Conservation (phyloP, 1,139 yeast genomes). For the Pichia inconspicua region DNA sequence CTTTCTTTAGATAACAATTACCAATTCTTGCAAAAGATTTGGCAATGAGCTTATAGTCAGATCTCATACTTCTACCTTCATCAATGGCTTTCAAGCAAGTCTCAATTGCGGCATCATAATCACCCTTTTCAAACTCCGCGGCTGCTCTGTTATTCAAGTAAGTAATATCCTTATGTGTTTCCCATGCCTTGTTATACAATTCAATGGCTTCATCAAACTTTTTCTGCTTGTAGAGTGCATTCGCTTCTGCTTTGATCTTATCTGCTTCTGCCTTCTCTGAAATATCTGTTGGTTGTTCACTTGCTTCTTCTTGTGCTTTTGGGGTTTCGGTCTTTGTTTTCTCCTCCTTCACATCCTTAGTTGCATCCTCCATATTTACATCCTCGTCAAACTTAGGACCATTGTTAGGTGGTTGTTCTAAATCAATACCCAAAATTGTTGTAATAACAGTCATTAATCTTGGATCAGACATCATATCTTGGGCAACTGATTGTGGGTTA, state of each 20-base stretch:
- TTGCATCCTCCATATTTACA: slow-evolving; percentile 25
- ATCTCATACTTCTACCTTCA: slow-evolving; percentile 80
- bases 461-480: slow-evolving; percentile 66
- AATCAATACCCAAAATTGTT: slow-evolving; percentile 74
- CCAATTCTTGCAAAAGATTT: slow-evolving; percentile 93
- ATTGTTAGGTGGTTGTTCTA: slow-evolving; percentile 36
- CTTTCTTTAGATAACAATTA: slow-evolving; percentile 67
- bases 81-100: slow-evolving; percentile 82
- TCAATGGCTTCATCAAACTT: slow-evolving; percentile 91
- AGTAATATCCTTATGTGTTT: slow-evolving; percentile 73
- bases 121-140: slow-evolving; percentile 94
- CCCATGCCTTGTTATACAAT: slow-evolving; percentile 83
- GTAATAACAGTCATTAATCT: slow-evolving; percentile 87
- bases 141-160: slow-evolving; percentile 95
- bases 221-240: slow-evolving; percentile 74
- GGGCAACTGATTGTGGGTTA: slow-evolving; percentile 69
- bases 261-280: slow-evolving; percentile 55
- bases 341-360: slow-evolving; percentile 9
- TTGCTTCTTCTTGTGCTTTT: slow-evolving; percentile 11
- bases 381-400: slow-evolving; percentile 25
- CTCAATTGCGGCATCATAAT: slow-evolving; percentile 71
- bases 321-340: slow-evolving; percentile 20
- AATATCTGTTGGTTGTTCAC: slow-evolving; percentile 29
- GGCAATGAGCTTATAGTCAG: slow-evolving; percentile 87
- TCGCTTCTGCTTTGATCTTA: slow-evolving; percentile 77